These are phyloP conservation scores for Gossypium stocksii DNA, from an alignment of 345 rosid genomes.

Conservation along the genomic window DNA sequence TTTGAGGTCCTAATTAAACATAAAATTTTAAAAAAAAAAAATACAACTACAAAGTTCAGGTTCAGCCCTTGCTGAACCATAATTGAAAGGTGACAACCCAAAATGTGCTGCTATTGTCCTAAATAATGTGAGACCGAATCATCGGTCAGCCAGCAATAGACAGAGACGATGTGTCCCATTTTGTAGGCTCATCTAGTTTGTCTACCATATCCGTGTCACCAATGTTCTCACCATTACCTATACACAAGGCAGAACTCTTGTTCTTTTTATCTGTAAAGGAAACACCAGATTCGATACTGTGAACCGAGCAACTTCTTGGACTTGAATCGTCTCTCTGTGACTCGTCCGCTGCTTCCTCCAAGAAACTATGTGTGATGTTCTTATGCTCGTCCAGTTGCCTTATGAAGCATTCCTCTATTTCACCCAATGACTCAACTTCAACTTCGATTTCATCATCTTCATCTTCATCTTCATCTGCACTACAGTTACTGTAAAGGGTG, in stretches of 20 bases:
- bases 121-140: not conserved
- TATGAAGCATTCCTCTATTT: slow-evolving; percentile 69
- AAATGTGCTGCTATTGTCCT: slow-evolving; percentile 22
- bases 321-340: slow-evolving; percentile 19
- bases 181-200: slow-evolving; percentile 17
- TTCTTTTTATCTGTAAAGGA: slow-evolving; percentile 44
- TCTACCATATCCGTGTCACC: slow-evolving; percentile 30
- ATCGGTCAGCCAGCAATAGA: slow-evolving; percentile 22
- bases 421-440: slow-evolving; percentile 40
- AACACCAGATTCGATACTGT: slow-evolving; percentile 35
- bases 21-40: not conserved
- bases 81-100: slow-evolving; percentile 20
- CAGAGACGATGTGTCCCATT: slow-evolving; percentile 18
- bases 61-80: slow-evolving; percentile 79
- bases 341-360: slow-evolving; percentile 17
- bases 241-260: slow-evolving; percentile 28
- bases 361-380: slow-evolving; percentile 12
- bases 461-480: slow-evolving; percentile 40
- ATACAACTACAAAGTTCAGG: slow-evolving; percentile 26
- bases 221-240: slow-evolving; percentile 31
- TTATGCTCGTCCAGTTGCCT: slow-evolving; percentile 37
- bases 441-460: slow-evolving; percentile 26
- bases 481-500: slow-evolving; percentile 29
- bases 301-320: slow-evolving; percentile 29
- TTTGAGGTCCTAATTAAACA: slow-evolving; percentile 17